Evolutionary conservation across 495 filamentous ascomycete genomes (phyloP).

Genomic region (Aspergillus nanangensis): DNA sequence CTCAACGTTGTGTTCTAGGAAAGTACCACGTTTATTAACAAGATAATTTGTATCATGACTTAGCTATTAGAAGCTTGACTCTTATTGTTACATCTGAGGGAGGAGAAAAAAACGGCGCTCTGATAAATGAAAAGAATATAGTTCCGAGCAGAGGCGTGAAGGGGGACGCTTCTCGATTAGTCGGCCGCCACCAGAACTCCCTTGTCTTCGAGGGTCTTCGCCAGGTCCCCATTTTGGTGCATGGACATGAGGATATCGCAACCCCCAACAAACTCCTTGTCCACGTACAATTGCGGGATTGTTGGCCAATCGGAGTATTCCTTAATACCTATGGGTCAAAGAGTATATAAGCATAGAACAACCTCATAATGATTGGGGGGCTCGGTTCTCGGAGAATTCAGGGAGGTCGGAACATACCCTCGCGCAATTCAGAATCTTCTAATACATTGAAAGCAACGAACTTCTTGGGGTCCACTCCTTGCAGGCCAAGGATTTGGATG

Average conservation of each 20-base stretch:
- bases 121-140: too few relatives aligned
- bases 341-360: constrained; percentile 4
- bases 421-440: constrained; percentile 79
- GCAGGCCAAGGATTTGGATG: constrained; percentile 89
- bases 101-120: too few relatives aligned
- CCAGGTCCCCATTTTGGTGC: constrained; percentile 94
- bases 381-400: neutral
- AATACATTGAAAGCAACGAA: constrained; percentile 96
- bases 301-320: constrained; percentile 99
- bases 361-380: too few relatives aligned
- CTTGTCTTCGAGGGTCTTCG: constrained; percentile 88
- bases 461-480: constrained; percentile 94
- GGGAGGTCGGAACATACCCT: constrained; percentile 53
- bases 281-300: constrained; percentile 92
- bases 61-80: neutral
- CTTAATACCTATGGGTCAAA: constrained; percentile 69
- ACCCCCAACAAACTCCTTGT: constrained; percentile 93
- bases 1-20: too few relatives aligned
- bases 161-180: too few relatives aligned
- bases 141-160: too few relatives aligned
- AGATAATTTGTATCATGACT: too few relatives aligned
- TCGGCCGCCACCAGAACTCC: constrained; percentile 63
- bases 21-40: too few relatives aligned
- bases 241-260: constrained; percentile 96
- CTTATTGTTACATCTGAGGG: neutral